Evolutionary conservation across 257 asterid species (phyloP), one percentile per base, ranked within the genome.

Genomic region (Schizonepeta tenuifolia): DNA sequence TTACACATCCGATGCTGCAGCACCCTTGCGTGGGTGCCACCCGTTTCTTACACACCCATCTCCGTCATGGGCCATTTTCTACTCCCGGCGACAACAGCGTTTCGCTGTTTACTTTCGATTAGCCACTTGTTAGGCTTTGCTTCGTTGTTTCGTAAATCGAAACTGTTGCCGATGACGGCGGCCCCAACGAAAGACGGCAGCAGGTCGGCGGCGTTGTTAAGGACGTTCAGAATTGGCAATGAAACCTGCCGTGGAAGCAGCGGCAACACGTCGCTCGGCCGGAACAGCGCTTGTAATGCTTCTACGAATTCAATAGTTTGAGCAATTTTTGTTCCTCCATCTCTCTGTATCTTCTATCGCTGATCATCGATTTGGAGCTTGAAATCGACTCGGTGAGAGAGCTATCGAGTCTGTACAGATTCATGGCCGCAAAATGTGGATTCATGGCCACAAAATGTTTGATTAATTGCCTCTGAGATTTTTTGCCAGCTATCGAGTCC

Each of bases 161-260:
- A 79, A 64, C 31, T 46, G 62, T 84, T 78, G 6, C 69, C 35
- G 28, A 79, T 62, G 20, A 81, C 67, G 66, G 91, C 96, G 46
- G 88, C 85, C 4, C 98, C 97, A 0, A 93, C 87, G 54, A 90
- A 90, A 22, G 90, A 75, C 9, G 98, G 98, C 87, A 93, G 33
- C 1, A 93, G 75, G 85, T 93, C 97, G 72, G 79, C 93, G 8
- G 96, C 94, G 64, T 70, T 82, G 74, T 82, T 77, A 38, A 90
- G 80, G 14, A 71, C 72, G 46, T 78, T 85, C 54, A 93, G 47
- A 61, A 93, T 74, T 20, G 94, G 96, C 98, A 90, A 81, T 0
- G 97, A 81, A 3, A 87, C 82, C 79, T 85, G 90, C 43, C 87
- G 71, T 9, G 98, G 98, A 20, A 93, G 81, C 43, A 87, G 69